Base-by-base conservation (phyloP, 169 alveolate species). In the Plasmodium reichenowi region DNA sequence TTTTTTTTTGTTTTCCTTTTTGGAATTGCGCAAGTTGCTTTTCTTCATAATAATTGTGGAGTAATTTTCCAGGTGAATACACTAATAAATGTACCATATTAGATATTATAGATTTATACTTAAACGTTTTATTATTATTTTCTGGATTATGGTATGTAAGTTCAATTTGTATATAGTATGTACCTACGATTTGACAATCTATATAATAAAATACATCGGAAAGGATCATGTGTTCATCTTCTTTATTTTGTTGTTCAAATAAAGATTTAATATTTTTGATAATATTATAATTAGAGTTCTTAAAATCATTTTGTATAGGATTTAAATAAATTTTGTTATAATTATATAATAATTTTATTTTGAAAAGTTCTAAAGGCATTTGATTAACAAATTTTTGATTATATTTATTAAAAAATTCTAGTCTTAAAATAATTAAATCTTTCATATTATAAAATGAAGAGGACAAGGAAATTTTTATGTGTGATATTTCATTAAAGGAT, bases 91-190 rank as follows among this genome's bases (percentile, higher is more conserved):
- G 47, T 2, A 48, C 15, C 64, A 67, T 68, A 58, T 80, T 80
- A 4, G 90, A 80, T 29, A 67, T 9, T 54, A 80, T 45, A 13
- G 72, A 58, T 9, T 67, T 67, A 24, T 68, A 72, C 43, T 12
- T 67, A 56, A 4, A 32, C 0, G 0, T 56, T n/a, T 15, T 56
- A 12, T 56, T 15, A 56, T 56, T 56, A 32, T 5, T 32, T 32
- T 32, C 45, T 32, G 3, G 8, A 43, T 76, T 76, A 70, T 32
- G 10, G 20, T 80, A 80, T n/a, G n/a, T 68, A 22, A 68, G 73
- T 80, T 80, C 90, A 4, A 80, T 26, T 56, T 80, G 90, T 80
- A 80, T 67, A 60, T 67, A 80, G 6, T 80, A 80, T 38, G 67
- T 80, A 56, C 83, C 83, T 47, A 66, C 32, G n/a, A 43, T 17